Evolutionary conservation across 148 eudicot species (phyloP), one percentile per base, ranked within the genome.

Genomic region (Persicaria tinctoria): DNA sequence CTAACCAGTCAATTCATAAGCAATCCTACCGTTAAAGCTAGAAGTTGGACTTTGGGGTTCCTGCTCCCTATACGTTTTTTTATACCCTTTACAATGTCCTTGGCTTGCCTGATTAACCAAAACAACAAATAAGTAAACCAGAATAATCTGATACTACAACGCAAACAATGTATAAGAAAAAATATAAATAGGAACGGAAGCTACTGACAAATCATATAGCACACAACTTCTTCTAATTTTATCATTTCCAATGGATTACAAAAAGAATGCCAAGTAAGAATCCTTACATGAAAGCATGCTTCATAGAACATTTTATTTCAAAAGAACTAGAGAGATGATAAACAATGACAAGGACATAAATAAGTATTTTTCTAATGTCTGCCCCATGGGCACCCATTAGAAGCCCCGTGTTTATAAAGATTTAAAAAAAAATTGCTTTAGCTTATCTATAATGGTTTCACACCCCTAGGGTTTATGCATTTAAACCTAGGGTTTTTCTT

Each of bases 31-130:
- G 90, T 91, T 71, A 93, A 78, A 81, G 98, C 90, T 73, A 93
- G 94, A 76, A 91, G 92, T 80, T 93, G 98, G 79, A 88, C 94
- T 84, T 91, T 93, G 1, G 97, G 78, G 77, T 91, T 91, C 83
- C 76, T 93, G 86, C 97, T 93, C 64, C 92, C 85, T 62, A 93
- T 78, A 32, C 94, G 94, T 80, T 82, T 93, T 84, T 91, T 93
- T 72, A 93, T 91, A 78, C 98, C 91, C 77, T 86, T 91, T 32
- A 93, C 91, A 38, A 89, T 87, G 81, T 93, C 98, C 83, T 93
- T 93, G 38, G 90, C 91, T 93, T 91, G 98, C 80, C 98, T 93
- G 70, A 66, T 48, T 49, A 79, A 75, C 71, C 82, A 69, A 80
- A 83, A 75, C 17, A 66, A 74, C 23, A 32, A 63, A 16, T 63